phyloP scores from a whole-genome alignment of 2,329 filamentous ascomycete genomes.

The Dothideomycetes sp. region DNA sequence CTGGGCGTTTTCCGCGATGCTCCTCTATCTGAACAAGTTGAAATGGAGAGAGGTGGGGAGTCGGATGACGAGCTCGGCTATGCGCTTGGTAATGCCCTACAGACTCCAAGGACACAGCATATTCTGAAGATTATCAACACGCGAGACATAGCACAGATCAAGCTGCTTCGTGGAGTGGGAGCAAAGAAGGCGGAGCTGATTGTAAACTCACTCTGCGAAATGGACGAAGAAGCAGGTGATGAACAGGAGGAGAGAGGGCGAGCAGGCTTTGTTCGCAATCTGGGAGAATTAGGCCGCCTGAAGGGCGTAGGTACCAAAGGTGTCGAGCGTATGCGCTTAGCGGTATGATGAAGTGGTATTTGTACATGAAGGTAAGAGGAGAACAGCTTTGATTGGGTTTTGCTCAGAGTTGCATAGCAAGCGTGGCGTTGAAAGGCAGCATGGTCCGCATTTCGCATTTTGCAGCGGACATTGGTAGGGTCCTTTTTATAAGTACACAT shows the following conservation, averaged over 20 bases:
- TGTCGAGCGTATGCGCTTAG: constrained; percentile 37
- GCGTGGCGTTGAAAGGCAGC: neutral
- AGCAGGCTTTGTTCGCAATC: constrained; percentile 20
- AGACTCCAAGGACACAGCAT: constrained; percentile 49
- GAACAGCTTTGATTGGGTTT: neutral
- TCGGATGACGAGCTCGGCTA: constrained; percentile 21
- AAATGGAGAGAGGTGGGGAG: constrained; percentile 2
- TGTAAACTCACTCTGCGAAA: constrained; percentile 35
- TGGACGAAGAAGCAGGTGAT: constrained; percentile 25
- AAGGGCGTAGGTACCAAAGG: constrained; percentile 39
- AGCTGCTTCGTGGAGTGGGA: constrained; percentile 57
- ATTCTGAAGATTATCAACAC: constrained; percentile 65
- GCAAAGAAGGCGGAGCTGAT: constrained; percentile 55
- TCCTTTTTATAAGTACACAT: too few relatives aligned
- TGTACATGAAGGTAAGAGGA: neutral
- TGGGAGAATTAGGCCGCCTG: constrained; percentile 33
- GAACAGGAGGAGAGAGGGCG: constrained; percentile 6
- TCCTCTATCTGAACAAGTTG: neutral
- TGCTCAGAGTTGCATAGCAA: neutral
- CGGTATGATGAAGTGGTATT: neutral
- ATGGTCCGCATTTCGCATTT: neutral
- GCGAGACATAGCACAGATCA: constrained; percentile 54
- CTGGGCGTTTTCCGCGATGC: constrained; percentile 6
- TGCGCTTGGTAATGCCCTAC: constrained; percentile 10
- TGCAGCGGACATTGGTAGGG: too few relatives aligned